These are phyloP conservation scores for Coemansia furcata DNA, from an alignment of 192 early-diverging fungal species.

Conservation along the genomic window DNA sequence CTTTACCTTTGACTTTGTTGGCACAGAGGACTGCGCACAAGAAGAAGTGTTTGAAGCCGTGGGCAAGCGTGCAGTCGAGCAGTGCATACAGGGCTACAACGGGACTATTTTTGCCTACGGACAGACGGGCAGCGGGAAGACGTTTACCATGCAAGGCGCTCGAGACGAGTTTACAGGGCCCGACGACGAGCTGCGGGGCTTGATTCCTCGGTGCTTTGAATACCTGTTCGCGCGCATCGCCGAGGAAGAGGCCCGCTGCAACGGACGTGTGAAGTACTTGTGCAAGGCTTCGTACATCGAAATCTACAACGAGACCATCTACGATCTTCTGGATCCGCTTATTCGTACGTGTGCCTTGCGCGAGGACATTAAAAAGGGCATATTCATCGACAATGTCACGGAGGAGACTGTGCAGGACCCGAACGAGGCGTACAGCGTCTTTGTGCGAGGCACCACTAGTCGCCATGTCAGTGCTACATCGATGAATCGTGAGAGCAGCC, in stretches of 20 bases:
- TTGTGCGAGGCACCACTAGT: conserved; percentile 65
- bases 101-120: conserved; percentile 76
- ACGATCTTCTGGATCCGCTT: conserved; percentile 76
- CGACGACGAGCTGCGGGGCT: conserved; percentile 64
- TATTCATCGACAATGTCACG: conserved; percentile 65
- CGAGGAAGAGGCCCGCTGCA: conserved; percentile 48
- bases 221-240: conserved; percentile 60
- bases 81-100: conserved; percentile 69
- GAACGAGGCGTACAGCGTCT: conserved; percentile 62
- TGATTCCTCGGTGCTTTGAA: conserved; percentile 64
- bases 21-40: conserved; percentile 56
- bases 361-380: conserved; percentile 66
- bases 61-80: conserved; percentile 62
- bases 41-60: conserved; percentile 53
- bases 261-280: conserved; percentile 61
- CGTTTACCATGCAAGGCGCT: conserved; percentile 77
- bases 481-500: conserved; percentile 83
- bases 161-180: conserved; percentile 71
- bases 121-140: conserved; percentile 75
- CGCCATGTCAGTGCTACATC: conserved; percentile 65
- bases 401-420: conserved; percentile 63
- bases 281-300: conserved; percentile 90
- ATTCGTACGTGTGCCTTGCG: conserved; percentile 57
- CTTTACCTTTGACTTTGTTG: conserved; percentile 67
- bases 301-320: conserved; percentile 93